Evolutionary conservation across 345 rosid species (phyloP).

Genomic region (Arabidopsis suecica): DNA sequence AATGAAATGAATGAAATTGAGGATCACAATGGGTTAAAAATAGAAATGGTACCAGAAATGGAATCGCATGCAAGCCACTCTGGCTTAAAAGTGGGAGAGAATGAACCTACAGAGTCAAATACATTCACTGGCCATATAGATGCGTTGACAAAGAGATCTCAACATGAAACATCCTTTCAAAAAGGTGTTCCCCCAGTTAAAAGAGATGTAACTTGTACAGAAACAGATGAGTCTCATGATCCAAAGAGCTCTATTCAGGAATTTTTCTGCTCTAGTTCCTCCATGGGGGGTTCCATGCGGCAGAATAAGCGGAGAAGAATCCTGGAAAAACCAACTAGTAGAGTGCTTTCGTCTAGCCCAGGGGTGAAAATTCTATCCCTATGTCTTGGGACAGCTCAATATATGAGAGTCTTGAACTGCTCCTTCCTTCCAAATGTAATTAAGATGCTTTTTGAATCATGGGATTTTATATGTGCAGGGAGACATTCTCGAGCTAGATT

Average conservation of each 20-base stretch:
- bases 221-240: constrained; percentile 42
- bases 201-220: constrained; percentile 39
- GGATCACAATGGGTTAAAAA: constrained; percentile 33
- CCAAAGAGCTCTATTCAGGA: constrained; percentile 39
- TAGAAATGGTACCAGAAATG: constrained; percentile 34
- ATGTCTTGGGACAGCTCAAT: constrained; percentile 30
- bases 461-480: constrained; percentile 44
- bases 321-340: constrained; percentile 37
- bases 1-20: constrained; percentile 38
- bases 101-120: constrained; percentile 38
- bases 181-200: constrained; percentile 28
- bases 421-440: constrained; percentile 22
- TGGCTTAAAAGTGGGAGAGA: constrained; percentile 39
- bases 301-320: constrained; percentile 60
- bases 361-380: constrained; percentile 45
- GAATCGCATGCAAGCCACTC: constrained; percentile 41
- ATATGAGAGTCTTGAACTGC: constrained; percentile 26
- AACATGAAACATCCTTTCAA: constrained; percentile 20
- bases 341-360: constrained; percentile 49
- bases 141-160: constrained; percentile 33
- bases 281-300: constrained; percentile 46
- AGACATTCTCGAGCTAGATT: constrained; percentile 42
- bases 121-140: constrained; percentile 23
- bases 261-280: constrained; percentile 37
- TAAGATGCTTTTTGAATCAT: constrained; percentile 32